Conservation (phyloP, 2,329 filamentous ascomycete genomes). For the Trichoderma sp. region DNA sequence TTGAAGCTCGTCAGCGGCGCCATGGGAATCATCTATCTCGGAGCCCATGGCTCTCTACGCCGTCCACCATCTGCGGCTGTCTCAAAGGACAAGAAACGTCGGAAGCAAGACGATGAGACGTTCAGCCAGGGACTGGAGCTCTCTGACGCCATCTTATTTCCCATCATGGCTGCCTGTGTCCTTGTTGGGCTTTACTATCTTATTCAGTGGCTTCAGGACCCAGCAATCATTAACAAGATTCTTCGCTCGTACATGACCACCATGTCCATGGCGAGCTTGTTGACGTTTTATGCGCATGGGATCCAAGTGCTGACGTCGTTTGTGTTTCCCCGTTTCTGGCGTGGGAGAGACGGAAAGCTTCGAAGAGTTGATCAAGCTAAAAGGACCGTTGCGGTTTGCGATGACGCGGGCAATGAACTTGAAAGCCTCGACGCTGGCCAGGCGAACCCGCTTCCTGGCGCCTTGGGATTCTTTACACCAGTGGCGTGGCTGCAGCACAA, state of each 20-base stretch:
- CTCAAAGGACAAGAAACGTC: conserved; percentile 48
- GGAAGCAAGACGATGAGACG: conserved; percentile 53
- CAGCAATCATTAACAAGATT: conserved; percentile 77
- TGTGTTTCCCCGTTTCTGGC: conserved; percentile 73
- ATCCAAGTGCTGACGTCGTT: conserved; percentile 66
- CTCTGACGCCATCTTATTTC: conserved; percentile 82
- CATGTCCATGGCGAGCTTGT: conserved; percentile 75
- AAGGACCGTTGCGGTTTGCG: conserved; percentile 42
- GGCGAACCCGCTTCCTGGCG: conserved; percentile 35
- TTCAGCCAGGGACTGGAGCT: conserved; percentile 56
- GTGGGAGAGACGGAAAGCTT: conserved; percentile 43
- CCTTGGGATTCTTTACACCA: conserved; percentile 37
- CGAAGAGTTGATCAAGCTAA: conserved; percentile 47
- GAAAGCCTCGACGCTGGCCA: conserved; percentile 25
- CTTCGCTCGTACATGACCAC: conserved; percentile 81
- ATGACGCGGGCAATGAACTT: conserved; percentile 35
- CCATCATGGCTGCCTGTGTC: conserved; percentile 71
- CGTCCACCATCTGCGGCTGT: conserved; percentile 77
- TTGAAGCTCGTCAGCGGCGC: conserved; percentile 61
- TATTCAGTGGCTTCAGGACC: conserved; percentile 85
- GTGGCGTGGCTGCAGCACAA: conserved; percentile 29
- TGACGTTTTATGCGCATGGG: conserved; percentile 71
- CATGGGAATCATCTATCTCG: conserved; percentile 79
- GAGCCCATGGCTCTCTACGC: conserved; percentile 80
- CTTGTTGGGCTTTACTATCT: conserved; percentile 81